phyloP scores from a whole-genome alignment of 2,329 filamentous ascomycete genomes.

The Trichoderma semiorbis region DNA sequence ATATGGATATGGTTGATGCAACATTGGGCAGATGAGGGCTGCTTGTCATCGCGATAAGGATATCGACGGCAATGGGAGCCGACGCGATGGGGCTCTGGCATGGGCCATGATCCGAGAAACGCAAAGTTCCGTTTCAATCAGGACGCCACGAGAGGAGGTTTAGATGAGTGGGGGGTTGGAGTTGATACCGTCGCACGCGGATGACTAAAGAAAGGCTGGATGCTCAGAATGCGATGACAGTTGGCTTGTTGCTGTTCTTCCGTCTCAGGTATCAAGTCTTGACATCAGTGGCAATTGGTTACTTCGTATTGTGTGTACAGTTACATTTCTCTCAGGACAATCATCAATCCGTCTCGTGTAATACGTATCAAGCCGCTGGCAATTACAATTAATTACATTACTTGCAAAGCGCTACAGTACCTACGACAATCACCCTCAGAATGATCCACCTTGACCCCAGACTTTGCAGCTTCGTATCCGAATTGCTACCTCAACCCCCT shows the following conservation, averaged over 20 bases:
- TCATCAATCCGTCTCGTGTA: neutral
- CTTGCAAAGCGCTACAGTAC: neutral
- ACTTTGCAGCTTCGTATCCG: constrained; percentile 9
- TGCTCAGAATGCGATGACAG: no score
- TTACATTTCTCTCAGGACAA: neutral
- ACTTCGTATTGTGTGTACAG: neutral
- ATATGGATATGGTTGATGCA: constrained; percentile 2
- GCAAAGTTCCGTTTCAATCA: neutral
- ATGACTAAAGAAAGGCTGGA: neutral
- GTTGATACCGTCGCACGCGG: neutral
- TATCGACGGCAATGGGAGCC: neutral
- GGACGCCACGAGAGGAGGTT: neutral
- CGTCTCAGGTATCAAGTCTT: neutral
- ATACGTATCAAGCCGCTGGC: neutral
- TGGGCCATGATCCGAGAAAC: neutral
- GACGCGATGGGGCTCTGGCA: neutral
- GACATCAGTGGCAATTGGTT: neutral
- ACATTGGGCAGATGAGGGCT: neutral
- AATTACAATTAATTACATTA: neutral
- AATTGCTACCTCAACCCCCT: neutral
- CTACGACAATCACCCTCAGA: neutral
- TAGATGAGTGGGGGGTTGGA: neutral
- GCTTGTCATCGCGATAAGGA: neutral
- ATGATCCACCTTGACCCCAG: neutral
- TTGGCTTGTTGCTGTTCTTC: neutral